These are phyloP conservation scores for Cronartium quercuum DNA, from an alignment of 1,284 basidiomycete genomes.

Conservation along the genomic window DNA sequence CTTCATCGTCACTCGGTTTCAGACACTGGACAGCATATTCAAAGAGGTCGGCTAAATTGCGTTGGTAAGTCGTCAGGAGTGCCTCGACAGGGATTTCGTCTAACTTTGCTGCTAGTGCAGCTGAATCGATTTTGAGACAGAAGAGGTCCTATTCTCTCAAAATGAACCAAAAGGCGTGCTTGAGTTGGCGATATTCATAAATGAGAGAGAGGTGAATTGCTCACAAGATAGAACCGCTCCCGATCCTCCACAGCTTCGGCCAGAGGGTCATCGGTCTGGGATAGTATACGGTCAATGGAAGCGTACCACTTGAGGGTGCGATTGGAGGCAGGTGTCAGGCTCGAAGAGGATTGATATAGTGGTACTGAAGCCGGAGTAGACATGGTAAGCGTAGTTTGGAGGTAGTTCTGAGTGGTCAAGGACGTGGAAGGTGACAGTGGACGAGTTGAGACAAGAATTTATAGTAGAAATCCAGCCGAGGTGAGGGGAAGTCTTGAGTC, in stretches of 20 bases:
- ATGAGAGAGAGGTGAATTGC: neutral
- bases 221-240: conserved; percentile 28
- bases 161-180: neutral
- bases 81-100: conserved; percentile 6
- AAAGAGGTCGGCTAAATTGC: conserved; percentile 24
- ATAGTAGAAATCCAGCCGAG: too few species aligned
- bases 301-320: conserved; percentile 25
- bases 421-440: too few species aligned
- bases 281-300: conserved; percentile 19
- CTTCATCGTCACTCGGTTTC: conserved; percentile 15
- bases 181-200: neutral
- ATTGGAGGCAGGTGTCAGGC: neutral
- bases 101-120: neutral
- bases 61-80: conserved; percentile 3
- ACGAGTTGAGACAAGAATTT: too few species aligned
- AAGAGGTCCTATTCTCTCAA: conserved; percentile 17
- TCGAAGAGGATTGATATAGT: neutral
- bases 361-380: neutral
- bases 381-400: neutral
- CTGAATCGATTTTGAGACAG: conserved; percentile 11
- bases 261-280: conserved; percentile 4
- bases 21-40: conserved; percentile 22
- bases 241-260: neutral
- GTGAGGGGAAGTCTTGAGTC: too few species aligned
- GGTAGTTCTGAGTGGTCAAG: too few species aligned